A percentile compares a stretch with the other conserved stretches of the same genome.
phyloP scores from a whole-genome alignment of 768 basidiomycete species.

The Cubamyces lactineus region DNA sequence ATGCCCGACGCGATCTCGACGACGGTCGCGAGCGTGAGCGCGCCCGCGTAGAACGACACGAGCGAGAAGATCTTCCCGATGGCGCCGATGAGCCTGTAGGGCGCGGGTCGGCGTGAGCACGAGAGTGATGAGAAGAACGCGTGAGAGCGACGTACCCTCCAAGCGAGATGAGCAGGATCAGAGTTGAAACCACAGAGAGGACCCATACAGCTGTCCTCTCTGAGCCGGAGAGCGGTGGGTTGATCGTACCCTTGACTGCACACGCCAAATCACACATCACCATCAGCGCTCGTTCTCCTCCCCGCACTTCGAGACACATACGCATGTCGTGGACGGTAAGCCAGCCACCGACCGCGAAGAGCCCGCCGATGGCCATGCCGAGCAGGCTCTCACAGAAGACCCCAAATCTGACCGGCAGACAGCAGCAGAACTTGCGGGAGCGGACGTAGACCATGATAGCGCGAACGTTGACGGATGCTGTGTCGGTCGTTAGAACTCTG shows the following conservation, averaged over 20 bases:
- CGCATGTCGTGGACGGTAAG: conserved; percentile 46
- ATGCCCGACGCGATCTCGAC: conserved; percentile 51
- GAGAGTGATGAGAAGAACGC: too few relatives aligned
- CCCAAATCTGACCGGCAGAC: conserved; percentile 66
- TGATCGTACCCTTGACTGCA: conserved; percentile 30
- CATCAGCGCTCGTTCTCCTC: not conserved
- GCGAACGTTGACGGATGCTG: not conserved
- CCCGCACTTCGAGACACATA: conserved; percentile 34
- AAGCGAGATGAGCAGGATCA: conserved; percentile 50
- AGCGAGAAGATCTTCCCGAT: conserved; percentile 46
- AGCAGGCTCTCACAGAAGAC: conserved; percentile 58
- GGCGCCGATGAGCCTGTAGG: conserved; percentile 47
- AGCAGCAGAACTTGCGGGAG: conserved; percentile 64
- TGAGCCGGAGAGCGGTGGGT: conserved; percentile 39
- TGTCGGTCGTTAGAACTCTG: conserved; percentile 3
- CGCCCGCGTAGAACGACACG: conserved; percentile 47
- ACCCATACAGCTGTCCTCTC: conserved; percentile 51
- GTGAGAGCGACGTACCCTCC: conserved; percentile 46
- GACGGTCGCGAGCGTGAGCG: conserved; percentile 49
- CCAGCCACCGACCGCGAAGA: conserved; percentile 52
- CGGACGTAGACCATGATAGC: conserved; percentile 52
- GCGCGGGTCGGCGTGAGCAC: too few relatives aligned
- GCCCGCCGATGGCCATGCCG: conserved; percentile 46
- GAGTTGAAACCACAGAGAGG: conserved; percentile 49
- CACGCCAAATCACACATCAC: not conserved